These are phyloP conservation scores for Triticum timopheevii DNA, from an alignment of 176 grass and related monocot species.

Conservation along the genomic window DNA sequence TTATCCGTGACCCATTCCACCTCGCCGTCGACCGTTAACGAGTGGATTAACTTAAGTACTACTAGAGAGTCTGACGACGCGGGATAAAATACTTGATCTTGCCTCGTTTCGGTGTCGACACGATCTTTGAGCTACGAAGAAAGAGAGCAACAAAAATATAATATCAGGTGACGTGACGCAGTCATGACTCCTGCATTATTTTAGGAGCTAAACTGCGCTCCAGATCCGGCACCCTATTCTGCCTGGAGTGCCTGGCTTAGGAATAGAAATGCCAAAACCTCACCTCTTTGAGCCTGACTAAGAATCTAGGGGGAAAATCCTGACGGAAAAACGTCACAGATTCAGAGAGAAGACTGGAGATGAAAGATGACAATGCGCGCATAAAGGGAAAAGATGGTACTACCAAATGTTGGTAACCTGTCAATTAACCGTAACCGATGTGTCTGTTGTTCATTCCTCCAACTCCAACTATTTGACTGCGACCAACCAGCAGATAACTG, in stretches of 20 bases:
- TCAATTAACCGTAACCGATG: background rate
- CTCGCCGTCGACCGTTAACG: background rate
- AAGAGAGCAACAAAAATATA: background rate
- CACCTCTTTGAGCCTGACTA: background rate
- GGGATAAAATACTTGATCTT: background rate
- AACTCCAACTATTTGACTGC: background rate
- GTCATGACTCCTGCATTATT: background rate
- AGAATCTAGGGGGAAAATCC: background rate
- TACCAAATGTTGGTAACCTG: background rate
- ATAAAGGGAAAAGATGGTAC: background rate
- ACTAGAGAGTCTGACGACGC: background rate
- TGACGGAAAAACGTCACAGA: background rate
- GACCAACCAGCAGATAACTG: background rate
- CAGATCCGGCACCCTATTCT: background rate
- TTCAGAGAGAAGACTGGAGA: background rate
- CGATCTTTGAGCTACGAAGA: background rate
- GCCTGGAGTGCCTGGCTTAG: background rate
- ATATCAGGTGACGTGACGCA: background rate
- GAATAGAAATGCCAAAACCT: background rate
- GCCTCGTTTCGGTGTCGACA: background rate
- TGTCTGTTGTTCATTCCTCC: background rate
- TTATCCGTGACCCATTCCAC: background rate
- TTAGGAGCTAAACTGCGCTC: background rate
- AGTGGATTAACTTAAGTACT: background rate
- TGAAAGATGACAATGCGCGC: background rate